These are phyloP conservation scores for Magnaporthales sp. DNA, from an alignment of 2,329 filamentous ascomycete species.

Conservation along the genomic window DNA sequence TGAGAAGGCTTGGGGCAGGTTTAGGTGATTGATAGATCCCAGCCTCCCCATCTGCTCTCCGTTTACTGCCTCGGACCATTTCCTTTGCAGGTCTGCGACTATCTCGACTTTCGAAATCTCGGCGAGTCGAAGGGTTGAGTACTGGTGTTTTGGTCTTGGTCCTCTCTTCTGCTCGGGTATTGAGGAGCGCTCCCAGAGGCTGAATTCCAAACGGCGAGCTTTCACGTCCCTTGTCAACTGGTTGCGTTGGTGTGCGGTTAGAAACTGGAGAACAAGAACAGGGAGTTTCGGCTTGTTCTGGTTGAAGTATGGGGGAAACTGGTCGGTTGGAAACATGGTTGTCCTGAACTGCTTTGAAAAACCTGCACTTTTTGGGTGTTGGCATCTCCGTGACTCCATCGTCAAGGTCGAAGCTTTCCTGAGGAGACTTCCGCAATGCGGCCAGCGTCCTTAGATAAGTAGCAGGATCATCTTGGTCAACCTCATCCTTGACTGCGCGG, in stretches of 20 bases:
- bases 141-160: not conserved
- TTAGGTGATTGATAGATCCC: not conserved
- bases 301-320: not conserved
- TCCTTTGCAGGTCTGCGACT: not conserved
- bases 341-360: not conserved
- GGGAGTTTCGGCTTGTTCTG: not conserved
- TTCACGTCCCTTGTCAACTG: not conserved
- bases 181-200: constrained; percentile 2
- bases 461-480: not conserved
- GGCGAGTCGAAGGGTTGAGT: not conserved
- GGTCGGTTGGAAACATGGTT: not conserved
- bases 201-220: not conserved
- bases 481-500: constrained; percentile 34
- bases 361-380: constrained; percentile 30
- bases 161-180: not conserved
- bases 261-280: not conserved
- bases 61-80: not conserved
- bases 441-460: constrained; percentile 9
- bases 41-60: not conserved
- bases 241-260: not conserved
- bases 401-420: constrained; percentile 55
- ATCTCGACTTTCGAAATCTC: not conserved
- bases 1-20: not conserved
- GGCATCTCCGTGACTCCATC: constrained; percentile 25
- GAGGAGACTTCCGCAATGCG: constrained; percentile 23